Conservation (phyloP, 345 rosid genomes). For the Gossypium anomalum region DNA sequence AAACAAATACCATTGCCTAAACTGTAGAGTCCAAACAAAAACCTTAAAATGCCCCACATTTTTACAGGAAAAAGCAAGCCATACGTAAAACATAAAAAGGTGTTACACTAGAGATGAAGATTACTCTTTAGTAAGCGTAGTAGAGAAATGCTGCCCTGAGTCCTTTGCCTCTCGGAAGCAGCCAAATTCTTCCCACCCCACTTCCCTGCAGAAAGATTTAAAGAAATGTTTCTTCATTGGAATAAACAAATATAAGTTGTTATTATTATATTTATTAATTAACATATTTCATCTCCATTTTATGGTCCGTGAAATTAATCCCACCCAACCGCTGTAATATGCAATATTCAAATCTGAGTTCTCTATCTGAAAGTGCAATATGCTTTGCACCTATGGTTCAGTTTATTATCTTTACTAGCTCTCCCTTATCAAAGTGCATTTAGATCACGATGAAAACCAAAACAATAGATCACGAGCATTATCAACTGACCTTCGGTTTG, state of each 20-base stretch:
- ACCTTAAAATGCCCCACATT: neutral
- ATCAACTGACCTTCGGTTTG: constrained; percentile 53
- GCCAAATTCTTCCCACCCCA: constrained; percentile 46
- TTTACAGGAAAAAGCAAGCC: neutral
- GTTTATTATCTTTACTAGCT: too few species aligned
- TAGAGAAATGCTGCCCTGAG: constrained; percentile 64
- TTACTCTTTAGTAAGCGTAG: constrained; percentile 54
- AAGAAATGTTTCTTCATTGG: constrained; percentile 7
- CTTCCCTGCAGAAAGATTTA: constrained; percentile 40
- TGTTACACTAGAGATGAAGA: constrained; percentile 29
- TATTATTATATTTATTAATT: too few species aligned
- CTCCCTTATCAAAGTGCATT: neutral
- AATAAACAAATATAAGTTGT: neutral
- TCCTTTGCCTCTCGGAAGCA: constrained; percentile 35
- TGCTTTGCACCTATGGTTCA: too few species aligned
- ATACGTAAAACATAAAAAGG: neutral
- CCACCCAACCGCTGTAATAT: too few species aligned
- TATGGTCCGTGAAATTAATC: too few species aligned
- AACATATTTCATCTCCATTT: too few species aligned
- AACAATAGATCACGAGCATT: neutral
- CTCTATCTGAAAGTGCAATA: too few species aligned
- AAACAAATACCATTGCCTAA: neutral
- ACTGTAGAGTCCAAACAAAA: neutral
- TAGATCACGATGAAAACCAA: neutral
- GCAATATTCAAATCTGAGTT: too few species aligned